These are phyloP conservation scores for Deakozyma indianensis DNA, from an alignment of 805 yeast species.

Conservation along the genomic window DNA sequence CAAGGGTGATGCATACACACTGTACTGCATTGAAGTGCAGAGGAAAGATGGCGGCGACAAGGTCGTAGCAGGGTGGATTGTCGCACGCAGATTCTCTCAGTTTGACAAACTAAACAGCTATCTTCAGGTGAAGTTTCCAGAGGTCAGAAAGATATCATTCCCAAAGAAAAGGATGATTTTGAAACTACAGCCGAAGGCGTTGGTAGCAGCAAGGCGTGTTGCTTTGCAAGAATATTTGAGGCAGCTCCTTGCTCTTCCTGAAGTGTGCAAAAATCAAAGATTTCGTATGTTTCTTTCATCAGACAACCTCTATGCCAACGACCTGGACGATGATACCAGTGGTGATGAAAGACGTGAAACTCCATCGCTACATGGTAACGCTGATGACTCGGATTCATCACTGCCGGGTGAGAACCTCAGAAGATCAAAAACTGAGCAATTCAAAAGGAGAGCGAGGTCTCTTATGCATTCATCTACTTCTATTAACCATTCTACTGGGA, in stretches of 20 bases:
- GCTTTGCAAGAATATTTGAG: conserved; percentile 51
- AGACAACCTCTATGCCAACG: conserved; percentile 34
- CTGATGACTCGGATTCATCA: conserved; percentile 34
- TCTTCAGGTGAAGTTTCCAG: conserved; percentile 37
- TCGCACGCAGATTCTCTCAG: conserved; percentile 81
- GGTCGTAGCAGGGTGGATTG: conserved; percentile 65
- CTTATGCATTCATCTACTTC: conserved; percentile 4
- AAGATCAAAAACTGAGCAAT: neutral
- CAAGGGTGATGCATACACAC: conserved; percentile 44
- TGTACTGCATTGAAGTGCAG: conserved; percentile 67
- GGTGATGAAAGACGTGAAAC: conserved; percentile 3
- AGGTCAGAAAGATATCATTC: conserved; percentile 34
- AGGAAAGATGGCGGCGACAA: conserved; percentile 29
- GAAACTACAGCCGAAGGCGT: conserved; percentile 47
- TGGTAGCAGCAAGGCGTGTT: conserved; percentile 48
- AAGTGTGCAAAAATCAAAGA: conserved; percentile 57
- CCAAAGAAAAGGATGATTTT: conserved; percentile 47
- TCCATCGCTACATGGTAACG: conserved; percentile 4
- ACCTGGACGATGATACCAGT: conserved; percentile 4
- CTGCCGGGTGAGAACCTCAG: conserved; percentile 6
- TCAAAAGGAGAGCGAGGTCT: conserved; percentile 7
- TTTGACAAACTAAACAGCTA: conserved; percentile 60
- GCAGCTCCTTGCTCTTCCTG: conserved; percentile 41
- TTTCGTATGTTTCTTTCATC: conserved; percentile 69
- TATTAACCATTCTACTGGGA: neutral